These are phyloP conservation scores for Solanum pennellii DNA, from an alignment of 257 asterid genomes.

Conservation along the genomic window DNA sequence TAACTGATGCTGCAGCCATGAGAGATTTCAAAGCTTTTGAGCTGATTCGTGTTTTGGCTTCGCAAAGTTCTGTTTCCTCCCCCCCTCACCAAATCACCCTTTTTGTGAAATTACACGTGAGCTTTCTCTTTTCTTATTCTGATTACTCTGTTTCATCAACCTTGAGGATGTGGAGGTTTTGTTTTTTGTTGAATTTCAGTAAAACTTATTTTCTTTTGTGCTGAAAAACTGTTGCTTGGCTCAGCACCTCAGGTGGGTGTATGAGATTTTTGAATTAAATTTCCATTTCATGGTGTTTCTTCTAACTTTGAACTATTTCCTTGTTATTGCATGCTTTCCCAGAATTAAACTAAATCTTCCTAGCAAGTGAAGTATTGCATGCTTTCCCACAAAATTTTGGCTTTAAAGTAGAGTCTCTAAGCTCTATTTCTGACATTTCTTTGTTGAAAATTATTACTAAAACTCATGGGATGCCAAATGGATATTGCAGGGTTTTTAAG, in stretches of 20 bases:
- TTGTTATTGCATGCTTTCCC: too few relatives aligned
- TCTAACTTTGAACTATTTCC: too few relatives aligned
- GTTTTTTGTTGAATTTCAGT: background rate
- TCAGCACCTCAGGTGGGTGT: background rate
- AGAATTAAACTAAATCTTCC: too few relatives aligned
- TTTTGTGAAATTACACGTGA: background rate
- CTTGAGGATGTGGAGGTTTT: background rate
- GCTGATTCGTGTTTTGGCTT: background rate
- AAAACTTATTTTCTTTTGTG: background rate
- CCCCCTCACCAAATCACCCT: background rate
- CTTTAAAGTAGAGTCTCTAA: too few relatives aligned
- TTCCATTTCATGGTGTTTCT: too few relatives aligned
- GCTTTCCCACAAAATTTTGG: too few relatives aligned
- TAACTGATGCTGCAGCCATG: background rate
- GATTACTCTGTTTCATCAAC: background rate
- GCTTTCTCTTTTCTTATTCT: background rate
- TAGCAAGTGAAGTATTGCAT: too few relatives aligned
- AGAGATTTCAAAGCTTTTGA: background rate
- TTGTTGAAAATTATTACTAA: too few relatives aligned
- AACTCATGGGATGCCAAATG: too few relatives aligned
- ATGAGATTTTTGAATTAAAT: too few relatives aligned
- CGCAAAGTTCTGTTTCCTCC: background rate
- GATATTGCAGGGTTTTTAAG: too few relatives aligned
- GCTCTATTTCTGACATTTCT: too few relatives aligned
- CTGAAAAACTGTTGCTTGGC: background rate